phyloP scores from a whole-genome alignment of 345 rosid genomes.

The Populus simonii region DNA sequence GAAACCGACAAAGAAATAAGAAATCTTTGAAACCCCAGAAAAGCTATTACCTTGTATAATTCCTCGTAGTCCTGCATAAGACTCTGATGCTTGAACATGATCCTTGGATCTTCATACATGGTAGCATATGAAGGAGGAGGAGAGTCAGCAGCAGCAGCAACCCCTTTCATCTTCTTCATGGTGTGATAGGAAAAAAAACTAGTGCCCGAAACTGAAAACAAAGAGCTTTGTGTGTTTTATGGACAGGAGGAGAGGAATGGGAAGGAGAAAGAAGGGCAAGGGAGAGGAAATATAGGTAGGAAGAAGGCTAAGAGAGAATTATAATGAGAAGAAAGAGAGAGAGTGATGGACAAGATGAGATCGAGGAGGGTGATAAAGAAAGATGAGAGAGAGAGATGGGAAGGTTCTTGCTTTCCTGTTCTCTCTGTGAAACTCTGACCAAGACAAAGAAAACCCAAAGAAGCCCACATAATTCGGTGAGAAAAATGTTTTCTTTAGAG shows the following conservation, averaged over 20 bases:
- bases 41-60: constrained; percentile 43
- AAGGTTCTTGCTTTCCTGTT: constrained; percentile 60
- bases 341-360: constrained; percentile 5
- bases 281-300: not conserved
- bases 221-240: not conserved
- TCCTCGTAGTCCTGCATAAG: constrained; percentile 59
- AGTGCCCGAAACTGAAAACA: constrained; percentile 2
- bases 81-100: constrained; percentile 45
- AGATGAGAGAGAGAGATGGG: constrained; percentile 27
- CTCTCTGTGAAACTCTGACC: constrained; percentile 75
- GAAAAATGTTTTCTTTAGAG: constrained; percentile 32
- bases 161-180: constrained; percentile 49
- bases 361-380: not conserved
- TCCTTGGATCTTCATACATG: constrained; percentile 42
- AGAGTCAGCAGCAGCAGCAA: constrained; percentile 18
- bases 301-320: not conserved
- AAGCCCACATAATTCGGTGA: constrained; percentile 74
- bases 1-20: constrained; percentile 20
- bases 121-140: constrained; percentile 20
- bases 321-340: constrained; percentile 4
- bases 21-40: constrained; percentile 19
- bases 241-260: constrained; percentile 5
- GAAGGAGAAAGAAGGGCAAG: constrained; percentile 2
- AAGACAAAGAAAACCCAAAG: constrained; percentile 71
- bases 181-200: constrained; percentile 16